Conservation (phyloP, 2,329 filamentous ascomycete species). For the Trichoderma atrobrunneum region DNA sequence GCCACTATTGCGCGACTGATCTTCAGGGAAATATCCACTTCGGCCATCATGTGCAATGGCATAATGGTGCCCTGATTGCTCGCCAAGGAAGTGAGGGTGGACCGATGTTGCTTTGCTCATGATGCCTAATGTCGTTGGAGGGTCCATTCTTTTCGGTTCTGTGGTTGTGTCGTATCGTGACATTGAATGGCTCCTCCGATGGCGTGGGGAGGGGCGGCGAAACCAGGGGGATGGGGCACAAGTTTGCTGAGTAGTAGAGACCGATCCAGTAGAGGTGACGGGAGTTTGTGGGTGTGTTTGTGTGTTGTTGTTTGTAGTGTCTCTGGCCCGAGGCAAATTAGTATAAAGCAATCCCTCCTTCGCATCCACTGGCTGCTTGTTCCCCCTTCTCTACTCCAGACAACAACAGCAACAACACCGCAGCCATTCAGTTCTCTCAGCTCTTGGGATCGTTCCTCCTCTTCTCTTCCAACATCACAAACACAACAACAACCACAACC, state of each 20-base stretch:
- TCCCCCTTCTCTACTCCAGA: not conserved
- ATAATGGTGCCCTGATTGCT: not conserved
- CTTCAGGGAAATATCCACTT: not conserved
- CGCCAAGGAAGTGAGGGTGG: not conserved
- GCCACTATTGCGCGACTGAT: not conserved
- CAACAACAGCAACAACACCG: not conserved
- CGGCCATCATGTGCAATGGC: not conserved
- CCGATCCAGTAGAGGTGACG: not conserved
- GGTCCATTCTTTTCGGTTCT: not conserved
- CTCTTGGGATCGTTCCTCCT: slow-evolving; percentile 12
- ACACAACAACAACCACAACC: slow-evolving; percentile 5
- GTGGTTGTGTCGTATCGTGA: not conserved
- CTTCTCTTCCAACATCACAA: slow-evolving; percentile 1
- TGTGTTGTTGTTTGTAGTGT: not conserved
- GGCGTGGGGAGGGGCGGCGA: not conserved
- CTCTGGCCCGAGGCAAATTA: not conserved
- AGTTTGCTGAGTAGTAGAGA: not conserved
- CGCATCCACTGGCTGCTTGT: not conserved
- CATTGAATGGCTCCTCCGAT: not conserved
- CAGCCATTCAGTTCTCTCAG: slow-evolving; percentile 15
- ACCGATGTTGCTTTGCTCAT: not conserved
- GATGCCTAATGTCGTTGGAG: not conserved
- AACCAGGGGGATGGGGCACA: not conserved
- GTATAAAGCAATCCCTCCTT: slow-evolving; percentile 5
- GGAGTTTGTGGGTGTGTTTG: not conserved